Evolutionary conservation across 2,329 filamentous ascomycete genomes (phyloP).

Genomic region (Aspergillus fumigatus): DNA sequence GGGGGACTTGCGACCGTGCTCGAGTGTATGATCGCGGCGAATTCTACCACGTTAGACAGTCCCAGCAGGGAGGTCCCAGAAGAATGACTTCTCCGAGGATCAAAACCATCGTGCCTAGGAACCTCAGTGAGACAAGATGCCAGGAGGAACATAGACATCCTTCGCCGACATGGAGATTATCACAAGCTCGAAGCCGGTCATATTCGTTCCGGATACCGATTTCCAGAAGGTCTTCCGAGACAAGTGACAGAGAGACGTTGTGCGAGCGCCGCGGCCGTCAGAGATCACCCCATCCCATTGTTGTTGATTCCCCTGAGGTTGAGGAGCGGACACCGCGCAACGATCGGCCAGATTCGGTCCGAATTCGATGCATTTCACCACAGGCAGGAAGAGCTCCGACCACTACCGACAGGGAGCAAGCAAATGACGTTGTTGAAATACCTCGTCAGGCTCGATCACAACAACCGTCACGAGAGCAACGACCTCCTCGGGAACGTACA

Average conservation of each 20-base stretch:
- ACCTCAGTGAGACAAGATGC: conserved; percentile 1
- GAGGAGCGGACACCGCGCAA: neutral
- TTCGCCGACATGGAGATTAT: conserved; percentile 3
- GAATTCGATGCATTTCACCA: conserved; percentile 6
- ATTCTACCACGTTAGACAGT: conserved; percentile 12
- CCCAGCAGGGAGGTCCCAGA: neutral
- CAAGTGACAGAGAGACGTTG: neutral
- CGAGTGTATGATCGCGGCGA: conserved; percentile 12
- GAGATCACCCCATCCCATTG: conserved; percentile 9
- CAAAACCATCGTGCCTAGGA: conserved; percentile 7
- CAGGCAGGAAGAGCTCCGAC: neutral
- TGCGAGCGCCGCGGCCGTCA: conserved; percentile 5
- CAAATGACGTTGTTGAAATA: neutral
- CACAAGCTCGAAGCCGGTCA: conserved; percentile 8
- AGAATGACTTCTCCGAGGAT: conserved; percentile 2
- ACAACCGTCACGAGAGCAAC: conserved; percentile 1
- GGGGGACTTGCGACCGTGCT: conserved; percentile 9
- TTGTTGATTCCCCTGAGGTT: conserved; percentile 10
- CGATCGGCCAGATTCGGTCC: conserved; percentile 1
- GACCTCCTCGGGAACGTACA: conserved; percentile 14
- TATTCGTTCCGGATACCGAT: conserved; percentile 13
- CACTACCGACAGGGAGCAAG: neutral
- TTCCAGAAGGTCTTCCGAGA: conserved; percentile 6
- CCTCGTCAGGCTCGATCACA: neutral
- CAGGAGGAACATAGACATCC: neutral